Conservation (phyloP, 2,329 filamentous ascomycete genomes). For the Verticillium albo-atrum region DNA sequence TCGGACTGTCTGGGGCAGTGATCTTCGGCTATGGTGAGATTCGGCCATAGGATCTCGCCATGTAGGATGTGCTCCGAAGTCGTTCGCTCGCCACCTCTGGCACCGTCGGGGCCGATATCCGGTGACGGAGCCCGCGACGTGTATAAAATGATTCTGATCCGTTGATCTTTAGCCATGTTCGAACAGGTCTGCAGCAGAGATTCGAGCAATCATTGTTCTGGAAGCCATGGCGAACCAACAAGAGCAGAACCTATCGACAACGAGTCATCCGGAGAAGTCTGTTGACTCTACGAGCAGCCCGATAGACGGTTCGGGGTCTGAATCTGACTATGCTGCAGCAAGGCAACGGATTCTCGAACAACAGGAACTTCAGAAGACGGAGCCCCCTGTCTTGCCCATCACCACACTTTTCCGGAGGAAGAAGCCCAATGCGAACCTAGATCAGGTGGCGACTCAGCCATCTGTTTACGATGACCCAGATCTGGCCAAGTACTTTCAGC, state of each 20-base stretch:
- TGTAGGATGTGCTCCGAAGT: neutral
- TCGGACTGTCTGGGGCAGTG: neutral
- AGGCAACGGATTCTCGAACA: neutral
- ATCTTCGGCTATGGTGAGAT: neutral
- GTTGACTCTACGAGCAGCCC: neutral
- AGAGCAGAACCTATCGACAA: neutral
- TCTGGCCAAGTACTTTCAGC: slow-evolving; percentile 4
- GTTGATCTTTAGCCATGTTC: neutral
- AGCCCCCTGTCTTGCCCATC: neutral
- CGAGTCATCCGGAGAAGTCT: neutral
- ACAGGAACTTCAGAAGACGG: slow-evolving; percentile 1
- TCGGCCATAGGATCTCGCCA: neutral
- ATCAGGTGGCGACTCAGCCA: slow-evolving; percentile 3
- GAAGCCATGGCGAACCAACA: neutral
- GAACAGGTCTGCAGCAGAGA: neutral
- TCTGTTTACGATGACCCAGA: slow-evolving; percentile 6
- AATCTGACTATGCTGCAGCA: neutral
- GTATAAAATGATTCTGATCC: neutral
- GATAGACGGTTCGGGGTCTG: neutral
- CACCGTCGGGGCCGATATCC: neutral
- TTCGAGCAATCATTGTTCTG: neutral
- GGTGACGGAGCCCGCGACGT: neutral
- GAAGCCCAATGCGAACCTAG: neutral
- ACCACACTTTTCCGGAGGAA: neutral
- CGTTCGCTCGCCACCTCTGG: neutral